Percentiles rank a stretch among this genome's conserved stretches.
phyloP scores from a whole-genome alignment of 2,329 filamentous ascomycete species.

The Myriosclerotinia duriaeana region DNA sequence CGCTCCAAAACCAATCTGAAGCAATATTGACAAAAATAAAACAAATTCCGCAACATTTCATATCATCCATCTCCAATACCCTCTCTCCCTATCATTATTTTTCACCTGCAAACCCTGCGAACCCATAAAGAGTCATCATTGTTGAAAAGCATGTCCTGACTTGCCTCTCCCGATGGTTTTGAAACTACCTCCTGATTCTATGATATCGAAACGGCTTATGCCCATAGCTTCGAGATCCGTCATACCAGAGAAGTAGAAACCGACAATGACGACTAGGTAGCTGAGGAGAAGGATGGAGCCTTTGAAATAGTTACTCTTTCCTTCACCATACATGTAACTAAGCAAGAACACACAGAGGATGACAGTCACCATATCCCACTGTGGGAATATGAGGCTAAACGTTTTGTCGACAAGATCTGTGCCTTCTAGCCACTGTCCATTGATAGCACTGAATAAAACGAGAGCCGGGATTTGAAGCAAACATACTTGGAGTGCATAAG shows the following conservation, averaged over 20 bases:
- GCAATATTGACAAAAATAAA: too few relatives aligned
- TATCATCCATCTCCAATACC: slow-evolving; percentile 2
- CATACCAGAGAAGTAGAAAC: slow-evolving; percentile 80
- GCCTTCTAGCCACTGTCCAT: slow-evolving; percentile 57
- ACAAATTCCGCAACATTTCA: not conserved
- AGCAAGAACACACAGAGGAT: slow-evolving; percentile 94
- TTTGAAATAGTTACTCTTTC: slow-evolving; percentile 99
- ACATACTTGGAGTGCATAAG: slow-evolving; percentile 94
- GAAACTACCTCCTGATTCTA: slow-evolving; percentile 38
- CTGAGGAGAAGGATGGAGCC: slow-evolving; percentile 90
- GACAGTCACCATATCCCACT: slow-evolving; percentile 98
- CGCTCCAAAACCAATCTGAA: slow-evolving; percentile 28
- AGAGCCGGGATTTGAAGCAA: slow-evolving; percentile 90
- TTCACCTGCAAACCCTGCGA: not conserved
- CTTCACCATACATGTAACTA: slow-evolving; percentile 96
- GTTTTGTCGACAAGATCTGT: slow-evolving; percentile 59
- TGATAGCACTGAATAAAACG: slow-evolving; percentile 84
- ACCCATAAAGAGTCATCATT: slow-evolving; percentile 23
- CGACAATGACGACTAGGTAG: slow-evolving; percentile 87
- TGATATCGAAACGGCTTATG: slow-evolving; percentile 40
- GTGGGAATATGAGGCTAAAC: slow-evolving; percentile 89
- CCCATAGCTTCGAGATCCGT: slow-evolving; percentile 40
- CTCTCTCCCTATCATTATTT: not conserved
- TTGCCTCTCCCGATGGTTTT: slow-evolving; percentile 40
- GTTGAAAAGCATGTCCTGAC: slow-evolving; percentile 39